phyloP scores from a whole-genome alignment of 169 alveolate species.

The Eimeria necatrix region DNA sequence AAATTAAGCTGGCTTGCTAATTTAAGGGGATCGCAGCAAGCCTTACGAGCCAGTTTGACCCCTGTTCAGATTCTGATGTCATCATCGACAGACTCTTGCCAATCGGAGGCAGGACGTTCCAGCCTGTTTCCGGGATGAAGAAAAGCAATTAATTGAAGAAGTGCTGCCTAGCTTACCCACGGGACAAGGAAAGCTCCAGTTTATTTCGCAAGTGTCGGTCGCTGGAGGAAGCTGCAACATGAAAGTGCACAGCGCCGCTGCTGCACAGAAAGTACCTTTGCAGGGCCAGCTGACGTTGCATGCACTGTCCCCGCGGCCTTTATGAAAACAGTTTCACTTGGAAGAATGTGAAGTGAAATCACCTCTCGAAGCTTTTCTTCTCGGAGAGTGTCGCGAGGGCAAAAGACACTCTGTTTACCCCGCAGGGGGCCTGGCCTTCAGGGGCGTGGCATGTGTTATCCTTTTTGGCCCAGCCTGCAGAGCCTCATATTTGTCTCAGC shows the following conservation, averaged over 20 bases:
- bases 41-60: neutral
- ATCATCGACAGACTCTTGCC: neutral
- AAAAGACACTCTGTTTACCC: neutral
- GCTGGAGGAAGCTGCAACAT: neutral
- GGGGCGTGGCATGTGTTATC: neutral
- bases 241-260: neutral
- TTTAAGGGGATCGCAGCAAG: neutral
- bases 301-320: neutral
- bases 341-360: neutral
- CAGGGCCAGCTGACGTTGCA: conserved; percentile 54
- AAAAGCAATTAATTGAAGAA: neutral
- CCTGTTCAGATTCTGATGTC: neutral
- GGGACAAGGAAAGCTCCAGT: conserved; percentile 77
- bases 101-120: conserved; percentile 15
- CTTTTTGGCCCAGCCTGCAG: neutral
- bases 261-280: neutral
- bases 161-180: neutral
- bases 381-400: neutral
- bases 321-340: too few relatives aligned
- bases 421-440: neutral
- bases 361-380: conserved; percentile 30
- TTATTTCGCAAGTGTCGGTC: conserved; percentile 32
- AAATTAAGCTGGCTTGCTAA: neutral
- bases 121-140: conserved; percentile 4
- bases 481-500: neutral